phyloP scores from a whole-genome alignment of 1,284 basidiomycete species.

The Papiliotrema laurentii region DNA sequence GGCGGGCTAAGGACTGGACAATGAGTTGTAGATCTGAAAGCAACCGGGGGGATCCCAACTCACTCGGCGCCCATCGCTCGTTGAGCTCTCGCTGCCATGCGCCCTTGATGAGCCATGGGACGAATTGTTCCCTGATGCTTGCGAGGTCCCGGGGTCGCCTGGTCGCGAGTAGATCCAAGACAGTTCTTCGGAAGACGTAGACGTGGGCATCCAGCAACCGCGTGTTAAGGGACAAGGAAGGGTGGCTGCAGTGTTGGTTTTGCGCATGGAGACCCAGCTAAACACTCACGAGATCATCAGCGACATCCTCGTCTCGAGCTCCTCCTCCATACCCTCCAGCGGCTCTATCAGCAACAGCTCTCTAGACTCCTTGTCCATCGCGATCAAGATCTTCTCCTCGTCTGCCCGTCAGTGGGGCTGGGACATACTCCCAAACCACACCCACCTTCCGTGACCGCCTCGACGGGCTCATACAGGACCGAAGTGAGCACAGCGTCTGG shows the following conservation, averaged over 20 bases:
- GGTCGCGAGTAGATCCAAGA: conserved; percentile 65
- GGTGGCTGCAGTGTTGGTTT: conserved; percentile 57
- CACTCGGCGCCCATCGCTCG: conserved; percentile 38
- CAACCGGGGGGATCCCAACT: conserved; percentile 14
- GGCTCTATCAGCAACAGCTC: conserved; percentile 67
- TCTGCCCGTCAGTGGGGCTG: conserved; percentile 14
- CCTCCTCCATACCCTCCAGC: conserved; percentile 62
- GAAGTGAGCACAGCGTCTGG: conserved; percentile 68
- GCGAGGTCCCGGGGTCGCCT: conserved; percentile 62
- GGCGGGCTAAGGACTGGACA: conserved; percentile 39
- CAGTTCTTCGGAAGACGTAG: conserved; percentile 71
- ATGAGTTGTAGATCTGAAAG: neutral
- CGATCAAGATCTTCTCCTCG: conserved; percentile 43
- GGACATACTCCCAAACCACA: neutral
- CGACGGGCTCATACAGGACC: conserved; percentile 64
- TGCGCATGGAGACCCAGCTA: neutral
- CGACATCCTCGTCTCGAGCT: conserved; percentile 67
- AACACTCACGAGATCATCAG: conserved; percentile 59
- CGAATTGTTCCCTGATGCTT: conserved; percentile 76
- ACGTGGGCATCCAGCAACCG: conserved; percentile 79
- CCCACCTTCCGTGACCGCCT: conserved; percentile 48
- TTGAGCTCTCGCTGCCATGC: conserved; percentile 56
- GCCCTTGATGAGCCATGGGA: conserved; percentile 83
- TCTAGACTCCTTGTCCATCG: conserved; percentile 48
- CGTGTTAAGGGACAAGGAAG: conserved; percentile 65